Evolutionary conservation across 139 green algal genomes (phyloP), one percentile per base, ranked within the genome.

Genomic region (Astrephomene gubernaculifera): DNA sequence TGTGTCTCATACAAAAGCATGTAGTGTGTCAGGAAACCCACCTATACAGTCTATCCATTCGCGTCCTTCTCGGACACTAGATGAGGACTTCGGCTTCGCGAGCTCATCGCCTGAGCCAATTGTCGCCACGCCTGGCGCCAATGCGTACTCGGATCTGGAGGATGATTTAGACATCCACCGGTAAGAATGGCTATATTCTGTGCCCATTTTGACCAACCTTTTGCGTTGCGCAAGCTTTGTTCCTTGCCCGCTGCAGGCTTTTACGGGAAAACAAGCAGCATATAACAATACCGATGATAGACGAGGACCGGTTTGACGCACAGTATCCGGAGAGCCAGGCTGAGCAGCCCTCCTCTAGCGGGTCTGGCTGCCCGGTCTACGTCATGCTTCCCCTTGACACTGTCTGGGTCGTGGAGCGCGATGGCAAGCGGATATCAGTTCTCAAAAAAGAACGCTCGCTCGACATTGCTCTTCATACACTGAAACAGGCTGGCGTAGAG

Each of bases 301-400:
- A 90, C 33, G 89, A 89, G 44, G 89, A 92, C 41, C 63, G 83
- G 21, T 90, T 86, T 31, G 71, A 88, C 31, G 36, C 86, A 29
- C 80, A 80, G 71, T 75, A 85, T 44, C 74, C 69, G 70, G 86
- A 90, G 35, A n/a, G 52, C 8, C 83, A 83, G 85, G 54, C 74
- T 2, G 65, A 85, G 36, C 35, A 72, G 75, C 52, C 74, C 38
- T 69, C 41, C 14, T 73, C 64, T 0, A 81, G 79, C 79, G 82
- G 85, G 52, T 53, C 69, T 0, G 92, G 92, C 21, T 95, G 92
- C 72, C 97, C 97, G 10, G 95, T 99, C 3, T 99, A 97, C 85
- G 97, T 99, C 1, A 99, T 99, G 97, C 96, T 99, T 53, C 97
- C 97, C 17, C 91, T 99, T 57, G 97, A 99, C 88, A 98, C 96